Conservation (phyloP, 2,329 filamentous ascomycete genomes). For the Fusarium camptoceras region DNA sequence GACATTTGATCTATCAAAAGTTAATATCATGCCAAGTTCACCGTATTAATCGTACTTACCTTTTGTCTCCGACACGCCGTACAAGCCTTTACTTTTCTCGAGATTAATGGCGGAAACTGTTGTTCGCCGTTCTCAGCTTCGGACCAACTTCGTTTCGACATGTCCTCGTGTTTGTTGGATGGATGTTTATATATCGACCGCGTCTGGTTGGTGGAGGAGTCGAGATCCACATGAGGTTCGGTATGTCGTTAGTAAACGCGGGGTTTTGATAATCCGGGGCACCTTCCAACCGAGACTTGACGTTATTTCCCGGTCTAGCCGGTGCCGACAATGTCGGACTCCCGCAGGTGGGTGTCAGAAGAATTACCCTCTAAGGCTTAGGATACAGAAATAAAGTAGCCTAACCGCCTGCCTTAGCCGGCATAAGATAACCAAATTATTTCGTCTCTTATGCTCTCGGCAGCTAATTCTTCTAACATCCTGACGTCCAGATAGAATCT, state of each 20-base stretch:
- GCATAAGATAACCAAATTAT: no score
- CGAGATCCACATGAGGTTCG: constrained; percentile 6
- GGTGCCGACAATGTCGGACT: neutral
- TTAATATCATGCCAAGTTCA: neutral
- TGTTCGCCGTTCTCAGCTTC: constrained; percentile 27
- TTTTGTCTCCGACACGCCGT: constrained; percentile 57
- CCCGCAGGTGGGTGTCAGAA: no score
- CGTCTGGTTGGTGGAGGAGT: constrained; percentile 25
- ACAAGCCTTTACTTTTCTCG: constrained; percentile 56
- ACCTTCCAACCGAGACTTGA: constrained; percentile 6
- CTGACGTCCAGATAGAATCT: no score
- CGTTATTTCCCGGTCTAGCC: neutral
- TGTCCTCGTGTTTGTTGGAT: neutral
- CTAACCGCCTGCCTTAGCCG: no score
- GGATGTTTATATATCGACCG: constrained; percentile 16
- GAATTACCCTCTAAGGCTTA: no score
- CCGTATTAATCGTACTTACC: constrained; percentile 30
- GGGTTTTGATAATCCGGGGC: constrained; percentile 34
- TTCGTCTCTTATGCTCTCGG: no score
- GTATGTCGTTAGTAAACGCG: constrained; percentile 7
- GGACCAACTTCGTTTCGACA: constrained; percentile 35
- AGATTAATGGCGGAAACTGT: constrained; percentile 49
- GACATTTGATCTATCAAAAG: constrained; percentile 52
- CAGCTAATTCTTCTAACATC: no score
- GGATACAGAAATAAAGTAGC: no score